These are phyloP conservation scores for Salvia hispanica DNA, from an alignment of 257 asterid species.

Conservation along the genomic window DNA sequence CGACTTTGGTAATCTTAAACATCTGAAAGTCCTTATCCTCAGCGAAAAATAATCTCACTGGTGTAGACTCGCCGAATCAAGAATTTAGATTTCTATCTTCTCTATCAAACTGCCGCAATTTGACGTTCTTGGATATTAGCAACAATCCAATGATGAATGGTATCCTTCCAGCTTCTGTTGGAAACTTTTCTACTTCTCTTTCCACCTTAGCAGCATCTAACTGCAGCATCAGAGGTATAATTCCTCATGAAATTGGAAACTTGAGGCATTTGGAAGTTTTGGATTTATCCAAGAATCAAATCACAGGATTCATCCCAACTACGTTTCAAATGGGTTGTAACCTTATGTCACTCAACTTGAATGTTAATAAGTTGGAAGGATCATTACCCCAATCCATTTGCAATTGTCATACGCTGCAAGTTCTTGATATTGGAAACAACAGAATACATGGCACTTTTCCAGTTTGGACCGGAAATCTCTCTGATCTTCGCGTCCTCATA, in stretches of 20 bases:
- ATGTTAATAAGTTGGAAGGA: no score
- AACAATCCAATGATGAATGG: slow-evolving; percentile 13
- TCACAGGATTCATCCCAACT: background rate
- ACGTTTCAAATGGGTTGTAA: no score
- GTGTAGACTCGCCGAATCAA: slow-evolving; percentile 17
- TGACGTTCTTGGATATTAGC: background rate
- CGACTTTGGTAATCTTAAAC: slow-evolving; percentile 33
- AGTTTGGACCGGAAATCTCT: no score
- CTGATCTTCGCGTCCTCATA: no score
- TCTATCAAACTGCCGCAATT: slow-evolving; percentile 30
- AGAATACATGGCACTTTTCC: no score
- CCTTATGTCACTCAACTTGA: no score
- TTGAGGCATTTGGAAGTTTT: background rate
- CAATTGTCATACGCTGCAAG: no score
- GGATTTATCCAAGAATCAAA: background rate
- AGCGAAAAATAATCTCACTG: slow-evolving; percentile 28
- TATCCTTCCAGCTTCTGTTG: background rate
- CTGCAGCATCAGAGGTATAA: background rate
- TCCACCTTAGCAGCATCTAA: background rate
- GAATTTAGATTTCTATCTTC: slow-evolving; percentile 35
- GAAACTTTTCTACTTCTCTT: slow-evolving; percentile 16
- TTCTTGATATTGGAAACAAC: no score
- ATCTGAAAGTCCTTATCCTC: background rate
- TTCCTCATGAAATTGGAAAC: slow-evolving; percentile 10
- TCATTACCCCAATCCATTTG: no score